phyloP scores from a whole-genome alignment of 305 asterid species.

The Solanum hybrid region DNA sequence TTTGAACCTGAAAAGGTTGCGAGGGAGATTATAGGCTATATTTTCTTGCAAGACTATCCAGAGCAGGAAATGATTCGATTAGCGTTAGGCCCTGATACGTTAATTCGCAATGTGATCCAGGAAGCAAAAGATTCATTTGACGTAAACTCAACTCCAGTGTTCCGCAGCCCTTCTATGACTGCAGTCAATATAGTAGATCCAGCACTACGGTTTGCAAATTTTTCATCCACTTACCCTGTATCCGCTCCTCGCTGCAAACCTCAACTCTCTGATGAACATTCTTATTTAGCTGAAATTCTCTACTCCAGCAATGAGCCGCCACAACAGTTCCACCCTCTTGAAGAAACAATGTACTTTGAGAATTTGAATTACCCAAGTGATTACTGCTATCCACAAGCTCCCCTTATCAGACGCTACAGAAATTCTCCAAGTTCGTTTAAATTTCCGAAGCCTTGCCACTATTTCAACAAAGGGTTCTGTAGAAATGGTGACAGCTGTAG shows the following conservation, averaged over 20 bases:
- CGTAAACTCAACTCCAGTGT: conserved; percentile 20
- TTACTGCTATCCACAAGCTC: conserved; percentile 30
- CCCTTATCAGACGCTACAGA: conserved; percentile 29
- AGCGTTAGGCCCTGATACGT: conserved; percentile 68
- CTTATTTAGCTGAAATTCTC: conserved; percentile 18
- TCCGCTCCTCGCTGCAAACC: conserved; percentile 33
- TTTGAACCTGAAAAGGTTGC: conserved; percentile 60
- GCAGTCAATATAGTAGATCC: conserved; percentile 28
- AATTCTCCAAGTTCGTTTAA: conserved; percentile 23
- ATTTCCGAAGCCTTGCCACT: conserved; percentile 58
- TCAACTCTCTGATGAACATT: conserved; percentile 20
- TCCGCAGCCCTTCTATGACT: conserved; percentile 42
- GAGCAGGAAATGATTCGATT: conserved; percentile 70
- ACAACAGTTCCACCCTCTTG: conserved; percentile 20
- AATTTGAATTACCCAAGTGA: conserved; percentile 23
- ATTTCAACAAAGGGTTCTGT: conserved; percentile 68
- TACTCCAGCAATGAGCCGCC: conserved; percentile 20
- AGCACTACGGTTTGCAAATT: conserved; percentile 23
- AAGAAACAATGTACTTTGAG: conserved; percentile 25
- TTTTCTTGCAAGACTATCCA: conserved; percentile 43
- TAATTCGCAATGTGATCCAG: conserved; percentile 42
- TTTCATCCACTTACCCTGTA: conserved; percentile 24
- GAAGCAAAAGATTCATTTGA: conserved; percentile 28
- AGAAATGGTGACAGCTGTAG: conserved; percentile 80
- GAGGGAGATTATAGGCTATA: conserved; percentile 53